A percentile compares a stretch with the other conserved stretches of the same genome.
phyloP scores from a whole-genome alignment of 768 basidiomycete species.

The Xanthoconium stramineum region DNA sequence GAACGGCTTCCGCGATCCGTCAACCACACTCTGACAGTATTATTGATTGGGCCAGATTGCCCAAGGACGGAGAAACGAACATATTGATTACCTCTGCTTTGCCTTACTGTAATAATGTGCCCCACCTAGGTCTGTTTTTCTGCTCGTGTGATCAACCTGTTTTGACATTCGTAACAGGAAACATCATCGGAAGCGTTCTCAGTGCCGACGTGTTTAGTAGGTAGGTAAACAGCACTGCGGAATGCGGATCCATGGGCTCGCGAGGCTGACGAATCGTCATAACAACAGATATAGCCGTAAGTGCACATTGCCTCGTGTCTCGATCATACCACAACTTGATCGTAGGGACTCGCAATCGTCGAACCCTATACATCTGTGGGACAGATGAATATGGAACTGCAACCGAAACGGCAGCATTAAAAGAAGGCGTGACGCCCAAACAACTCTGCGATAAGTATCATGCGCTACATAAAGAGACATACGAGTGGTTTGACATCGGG shows the following conservation, averaged over 20 bases:
- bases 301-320: slow-evolving; percentile 18
- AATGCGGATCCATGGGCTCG: neutral
- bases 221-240: slow-evolving; percentile 41
- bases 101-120: slow-evolving; percentile 96
- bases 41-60: slow-evolving; percentile 43
- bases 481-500: slow-evolving; percentile 98
- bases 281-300: slow-evolving; percentile 56
- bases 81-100: slow-evolving; percentile 92
- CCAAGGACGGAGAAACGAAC: slow-evolving; percentile 84
- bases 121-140: slow-evolving; percentile 73
- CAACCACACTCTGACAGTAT: neutral
- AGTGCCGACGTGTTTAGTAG: slow-evolving; percentile 97
- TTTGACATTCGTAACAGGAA: slow-evolving; percentile 43
- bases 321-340: slow-evolving; percentile 2
- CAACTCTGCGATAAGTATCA: slow-evolving; percentile 91
- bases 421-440: slow-evolving; percentile 75
- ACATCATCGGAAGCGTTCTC: slow-evolving; percentile 92
- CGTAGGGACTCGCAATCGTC: slow-evolving; percentile 70
- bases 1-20: slow-evolving; percentile 1
- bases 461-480: slow-evolving; percentile 84
- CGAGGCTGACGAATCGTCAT: neutral
- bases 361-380: slow-evolving; percentile 93
- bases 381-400: slow-evolving; percentile 99
- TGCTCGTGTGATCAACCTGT: slow-evolving; percentile 5
- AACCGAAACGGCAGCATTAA: slow-evolving; percentile 94